phyloP scores from a whole-genome alignment of 1,284 basidiomycete genomes.

The Apiotrichum domesticum region DNA sequence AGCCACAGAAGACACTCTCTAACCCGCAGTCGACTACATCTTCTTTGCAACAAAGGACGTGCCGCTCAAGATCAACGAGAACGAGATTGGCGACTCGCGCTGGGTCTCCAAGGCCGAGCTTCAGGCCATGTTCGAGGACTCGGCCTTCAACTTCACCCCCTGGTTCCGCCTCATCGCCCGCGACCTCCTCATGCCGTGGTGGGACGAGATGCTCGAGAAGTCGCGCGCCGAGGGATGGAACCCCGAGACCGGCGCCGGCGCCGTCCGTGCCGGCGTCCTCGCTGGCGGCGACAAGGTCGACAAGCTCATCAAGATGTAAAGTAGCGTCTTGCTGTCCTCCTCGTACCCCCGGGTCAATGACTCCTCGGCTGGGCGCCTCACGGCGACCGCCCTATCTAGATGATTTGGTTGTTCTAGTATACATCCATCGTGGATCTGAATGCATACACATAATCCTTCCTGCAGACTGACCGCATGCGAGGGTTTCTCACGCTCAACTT shows the following conservation, averaged over 20 bases:
- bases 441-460: not conserved
- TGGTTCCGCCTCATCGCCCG: constrained; percentile 99
- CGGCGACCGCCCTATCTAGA: too few relatives aligned
- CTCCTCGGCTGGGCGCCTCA: too few relatives aligned
- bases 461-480: too few relatives aligned
- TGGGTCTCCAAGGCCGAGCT: constrained; percentile 90
- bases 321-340: too few relatives aligned
- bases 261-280: constrained; percentile 34
- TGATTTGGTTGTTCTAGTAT: not conserved
- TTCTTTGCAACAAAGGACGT: constrained; percentile 89
- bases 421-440: not conserved
- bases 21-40: constrained; percentile 84
- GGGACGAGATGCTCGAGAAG: constrained; percentile 75
- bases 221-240: constrained; percentile 56
- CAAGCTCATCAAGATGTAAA: constrained; percentile 70
- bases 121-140: constrained; percentile 79
- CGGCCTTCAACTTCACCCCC: constrained; percentile 81
- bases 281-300: constrained; percentile 49
- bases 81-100: constrained; percentile 86
- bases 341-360: too few relatives aligned
- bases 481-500: too few relatives aligned
- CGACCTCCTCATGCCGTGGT: constrained; percentile 97
- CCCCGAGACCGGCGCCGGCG: constrained; percentile 45
- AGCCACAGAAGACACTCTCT: not conserved
- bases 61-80: constrained; percentile 72